Evolutionary conservation across 2,329 filamentous ascomycete genomes (phyloP).

Genomic region (Aspergillus sp.): DNA sequence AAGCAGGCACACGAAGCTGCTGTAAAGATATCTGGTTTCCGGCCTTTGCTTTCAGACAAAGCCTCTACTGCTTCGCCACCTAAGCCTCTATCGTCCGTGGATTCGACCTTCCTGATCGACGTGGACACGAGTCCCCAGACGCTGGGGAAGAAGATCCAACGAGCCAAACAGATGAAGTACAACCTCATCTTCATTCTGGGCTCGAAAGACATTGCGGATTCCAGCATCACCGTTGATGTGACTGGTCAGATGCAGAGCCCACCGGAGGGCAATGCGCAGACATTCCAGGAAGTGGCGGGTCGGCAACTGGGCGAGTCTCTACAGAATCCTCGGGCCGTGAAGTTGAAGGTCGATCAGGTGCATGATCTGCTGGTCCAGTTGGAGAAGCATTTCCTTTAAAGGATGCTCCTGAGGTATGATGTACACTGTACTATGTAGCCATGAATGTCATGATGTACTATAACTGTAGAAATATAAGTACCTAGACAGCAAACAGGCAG

Average conservation of each 20-base stretch:
- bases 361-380: slow-evolving; percentile 31
- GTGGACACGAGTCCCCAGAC: slow-evolving; percentile 58
- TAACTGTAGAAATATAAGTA: background rate
- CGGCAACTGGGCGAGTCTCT: slow-evolving; percentile 20
- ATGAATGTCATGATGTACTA: background rate
- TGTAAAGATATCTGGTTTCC: slow-evolving; percentile 42
- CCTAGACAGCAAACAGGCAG: too few species aligned
- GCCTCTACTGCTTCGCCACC: slow-evolving; percentile 18
- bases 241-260: slow-evolving; percentile 39
- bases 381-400: slow-evolving; percentile 32
- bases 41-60: slow-evolving; percentile 19
- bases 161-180: slow-evolving; percentile 67
- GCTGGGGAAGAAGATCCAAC: slow-evolving; percentile 62
- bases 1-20: slow-evolving; percentile 46
- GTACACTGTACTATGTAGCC: background rate
- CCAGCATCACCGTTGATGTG: slow-evolving; percentile 45
- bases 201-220: slow-evolving; percentile 53
- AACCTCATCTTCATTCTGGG: slow-evolving; percentile 69
- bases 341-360: slow-evolving; percentile 22
- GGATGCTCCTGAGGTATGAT: background rate
- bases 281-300: slow-evolving; percentile 21
- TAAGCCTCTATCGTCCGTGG: slow-evolving; percentile 40
- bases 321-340: slow-evolving; percentile 29
- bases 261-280: slow-evolving; percentile 21
- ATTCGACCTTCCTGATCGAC: slow-evolving; percentile 63